A percentile compares a stretch with the other conserved stretches of the same genome.
Evolutionary conservation across 257 asterid genomes (phyloP).

Genomic region (Forsythia suspensa): DNA sequence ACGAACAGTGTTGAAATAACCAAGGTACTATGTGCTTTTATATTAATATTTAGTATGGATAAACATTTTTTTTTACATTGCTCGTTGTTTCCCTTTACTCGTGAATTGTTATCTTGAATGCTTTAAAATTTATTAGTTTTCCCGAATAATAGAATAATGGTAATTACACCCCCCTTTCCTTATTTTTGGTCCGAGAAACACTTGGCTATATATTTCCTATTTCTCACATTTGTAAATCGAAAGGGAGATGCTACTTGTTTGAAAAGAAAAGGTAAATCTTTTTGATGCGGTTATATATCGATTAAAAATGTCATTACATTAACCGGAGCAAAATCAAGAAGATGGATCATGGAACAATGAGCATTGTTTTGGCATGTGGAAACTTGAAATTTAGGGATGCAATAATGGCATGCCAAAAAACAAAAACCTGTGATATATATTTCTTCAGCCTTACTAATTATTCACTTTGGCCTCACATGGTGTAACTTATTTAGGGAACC

Average conservation of each 20-base stretch:
- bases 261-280: background rate
- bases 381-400: background rate
- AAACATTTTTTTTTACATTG: background rate
- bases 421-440: background rate
- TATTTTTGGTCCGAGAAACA: background rate
- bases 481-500: slow-evolving; percentile 63
- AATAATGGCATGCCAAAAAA: background rate
- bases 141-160: background rate
- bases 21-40: slow-evolving; percentile 44
- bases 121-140: background rate
- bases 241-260: background rate
- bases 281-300: background rate
- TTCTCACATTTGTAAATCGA: background rate
- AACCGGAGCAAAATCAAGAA: background rate
- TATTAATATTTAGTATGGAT: background rate
- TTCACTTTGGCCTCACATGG: background rate
- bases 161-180: background rate
- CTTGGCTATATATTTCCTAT: background rate
- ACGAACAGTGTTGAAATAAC: slow-evolving; percentile 64
- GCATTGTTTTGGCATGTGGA: background rate
- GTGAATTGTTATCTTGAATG: background rate
- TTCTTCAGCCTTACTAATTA: background rate
- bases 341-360: background rate
- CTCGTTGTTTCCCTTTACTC: background rate
- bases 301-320: background rate